Conservation (phyloP, 164 flowering plant genomes). For the Kalanchoe fedtschenkoi region DNA sequence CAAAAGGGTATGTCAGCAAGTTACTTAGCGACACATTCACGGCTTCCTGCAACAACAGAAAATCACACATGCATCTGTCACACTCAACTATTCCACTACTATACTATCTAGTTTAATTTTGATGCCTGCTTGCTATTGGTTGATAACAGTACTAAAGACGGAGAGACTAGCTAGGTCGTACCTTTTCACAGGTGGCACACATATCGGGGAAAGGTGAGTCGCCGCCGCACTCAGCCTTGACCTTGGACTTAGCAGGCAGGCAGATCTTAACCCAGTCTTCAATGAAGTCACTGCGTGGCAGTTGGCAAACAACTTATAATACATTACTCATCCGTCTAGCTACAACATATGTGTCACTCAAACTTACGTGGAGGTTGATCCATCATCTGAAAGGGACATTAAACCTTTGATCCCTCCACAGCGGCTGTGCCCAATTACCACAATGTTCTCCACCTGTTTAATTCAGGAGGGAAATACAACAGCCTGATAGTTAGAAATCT, state of each 20-base stretch:
- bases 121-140: not conserved
- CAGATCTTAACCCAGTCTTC: conserved; percentile 62
- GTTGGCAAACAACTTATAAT: not conserved
- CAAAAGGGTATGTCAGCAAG: conserved; percentile 81
- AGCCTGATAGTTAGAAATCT: not conserved
- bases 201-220: conserved; percentile 21
- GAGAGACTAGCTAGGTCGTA: conserved; percentile 10
- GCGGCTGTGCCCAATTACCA: conserved; percentile 50
- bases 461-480: not conserved
- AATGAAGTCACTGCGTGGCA: conserved; percentile 59
- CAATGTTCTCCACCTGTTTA: conserved; percentile 28
- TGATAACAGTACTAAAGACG: not conserved
- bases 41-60: conserved; percentile 64
- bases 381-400: conserved; percentile 33
- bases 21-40: conserved; percentile 81
- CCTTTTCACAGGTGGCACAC: conserved; percentile 52
- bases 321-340: not conserved
- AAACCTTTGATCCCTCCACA: conserved; percentile 62
- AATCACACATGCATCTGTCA: not conserved
- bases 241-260: conserved; percentile 52
- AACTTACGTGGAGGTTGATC: conserved; percentile 33
- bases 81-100: not conserved
- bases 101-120: not conserved
- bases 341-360: not conserved
- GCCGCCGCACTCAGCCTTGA: conserved; percentile 18